Evolutionary conservation across 2,329 filamentous ascomycete genomes (phyloP).

Genomic region (Aspergillus udagawae): DNA sequence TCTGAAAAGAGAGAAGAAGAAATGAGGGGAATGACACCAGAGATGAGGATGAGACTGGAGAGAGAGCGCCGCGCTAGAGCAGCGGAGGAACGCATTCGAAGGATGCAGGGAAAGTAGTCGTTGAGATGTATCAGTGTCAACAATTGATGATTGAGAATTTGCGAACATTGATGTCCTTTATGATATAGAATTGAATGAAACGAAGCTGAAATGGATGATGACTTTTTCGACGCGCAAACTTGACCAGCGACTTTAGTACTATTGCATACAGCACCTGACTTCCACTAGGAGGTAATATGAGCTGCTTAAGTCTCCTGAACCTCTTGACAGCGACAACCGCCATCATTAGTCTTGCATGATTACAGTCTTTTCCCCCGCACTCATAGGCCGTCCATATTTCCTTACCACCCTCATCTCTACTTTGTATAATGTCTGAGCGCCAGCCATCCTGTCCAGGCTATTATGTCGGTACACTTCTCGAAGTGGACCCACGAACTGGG

Average conservation of each 20-base stretch:
- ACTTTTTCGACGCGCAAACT: neutral
- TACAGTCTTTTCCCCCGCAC: neutral
- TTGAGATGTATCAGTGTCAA: neutral
- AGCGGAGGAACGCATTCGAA: slow-evolving; percentile 79
- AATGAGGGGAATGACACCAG: slow-evolving; percentile 75
- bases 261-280: neutral
- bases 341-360: neutral
- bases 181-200: neutral
- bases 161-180: neutral
- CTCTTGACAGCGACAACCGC: neutral
- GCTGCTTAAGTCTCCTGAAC: neutral
- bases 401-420: neutral
- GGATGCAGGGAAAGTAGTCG: slow-evolving; percentile 49
- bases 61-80: slow-evolving; percentile 85
- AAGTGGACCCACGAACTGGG: slow-evolving; percentile 17
- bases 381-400: neutral
- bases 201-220: neutral
- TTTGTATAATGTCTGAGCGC: neutral
- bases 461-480: slow-evolving; percentile 21
- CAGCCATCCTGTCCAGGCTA: neutral
- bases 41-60: slow-evolving; percentile 80
- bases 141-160: neutral
- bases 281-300: neutral
- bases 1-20: slow-evolving; percentile 82
- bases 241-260: neutral